Conservation (phyloP, 805 yeast species). For the Maudiozyma bulderi region DNA sequence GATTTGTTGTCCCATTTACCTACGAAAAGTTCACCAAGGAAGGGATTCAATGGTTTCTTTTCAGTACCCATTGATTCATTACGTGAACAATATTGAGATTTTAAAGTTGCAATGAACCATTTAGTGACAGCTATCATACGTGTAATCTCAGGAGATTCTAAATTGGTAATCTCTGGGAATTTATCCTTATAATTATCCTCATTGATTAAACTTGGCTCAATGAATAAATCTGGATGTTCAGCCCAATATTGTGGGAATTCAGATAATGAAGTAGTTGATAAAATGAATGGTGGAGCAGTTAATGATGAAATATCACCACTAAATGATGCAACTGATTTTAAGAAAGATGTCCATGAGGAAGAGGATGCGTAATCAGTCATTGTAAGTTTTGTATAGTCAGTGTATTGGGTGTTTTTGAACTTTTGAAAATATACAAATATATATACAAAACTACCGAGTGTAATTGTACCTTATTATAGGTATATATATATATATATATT, state of each 20-base stretch:
- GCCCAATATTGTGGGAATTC: conserved; percentile 97
- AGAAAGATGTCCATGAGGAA: conserved; percentile 82
- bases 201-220: conserved; percentile 51
- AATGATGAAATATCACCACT: conserved; percentile 88
- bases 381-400: conserved; percentile 4
- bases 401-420: not conserved
- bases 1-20: conserved; percentile 71
- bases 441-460: not conserved
- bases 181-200: conserved; percentile 13
- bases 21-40: conserved; percentile 86
- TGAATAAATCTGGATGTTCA: conserved; percentile 75
- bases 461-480: not conserved
- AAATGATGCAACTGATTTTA: conserved; percentile 83
- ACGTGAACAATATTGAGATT: conserved; percentile 90
- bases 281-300: conserved; percentile 95
- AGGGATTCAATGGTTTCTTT: conserved; percentile 95
- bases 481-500: not conserved
- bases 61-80: conserved; percentile 89
- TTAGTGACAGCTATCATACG: conserved; percentile 72
- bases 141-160: conserved; percentile 35
- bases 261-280: conserved; percentile 77
- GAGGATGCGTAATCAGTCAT: conserved; percentile 30
- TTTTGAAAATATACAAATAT: not conserved
- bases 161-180: conserved; percentile 30
- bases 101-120: conserved; percentile 86